Evolutionary conservation across 345 rosid genomes (phyloP), one percentile per base, ranked within the genome.

Genomic region (Euphorbia peplus): DNA sequence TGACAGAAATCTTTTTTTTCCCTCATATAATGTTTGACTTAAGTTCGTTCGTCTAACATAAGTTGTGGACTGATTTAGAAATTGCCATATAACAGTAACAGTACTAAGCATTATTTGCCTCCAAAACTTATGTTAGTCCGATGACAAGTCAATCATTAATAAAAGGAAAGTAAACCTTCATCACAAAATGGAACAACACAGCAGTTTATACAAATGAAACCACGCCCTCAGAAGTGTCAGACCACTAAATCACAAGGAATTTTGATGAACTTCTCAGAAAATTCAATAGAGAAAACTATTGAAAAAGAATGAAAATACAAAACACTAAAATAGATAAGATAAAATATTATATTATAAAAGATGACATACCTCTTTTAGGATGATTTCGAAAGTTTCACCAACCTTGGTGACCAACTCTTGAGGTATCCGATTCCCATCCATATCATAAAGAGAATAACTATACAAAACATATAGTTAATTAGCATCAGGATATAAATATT

Each of bases 381-480:
- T 87, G 32, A 44, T 72, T 84, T 90, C 95, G 82, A 95, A 95
- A 44, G 72, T 79, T 80, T 82, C 81, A 30, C 99, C 96, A 61
- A 91, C 95, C 57, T 79, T 57, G 0, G 88, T 76, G 61, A 90
- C 98, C 73, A 95, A 76, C 62, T 87, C 92, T 77, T 83, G 97
- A 64, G 93, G 86, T 80, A 92, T 86, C 81, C 90, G 91, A 41
- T 84, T 84, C 16, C 97, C 97, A 72, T 90, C 92, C 85, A 79
- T 84, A 67, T 90, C 98, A 83, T 82, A 91, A 47, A 91, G 86
- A 0, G 96, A 90, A 75, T 87, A 89, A 74, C 96, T 89, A 83
- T 73, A 74, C 28, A 69, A 15, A 53, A 37, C 16, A 15, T 21
- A 28, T 3, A 21, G 12, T 2, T 21, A 53, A 21, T 53, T 9